Evolutionary conservation across 73 alveolate genomes (phyloP).

Genomic region (Paramecium primaurelia): DNA sequence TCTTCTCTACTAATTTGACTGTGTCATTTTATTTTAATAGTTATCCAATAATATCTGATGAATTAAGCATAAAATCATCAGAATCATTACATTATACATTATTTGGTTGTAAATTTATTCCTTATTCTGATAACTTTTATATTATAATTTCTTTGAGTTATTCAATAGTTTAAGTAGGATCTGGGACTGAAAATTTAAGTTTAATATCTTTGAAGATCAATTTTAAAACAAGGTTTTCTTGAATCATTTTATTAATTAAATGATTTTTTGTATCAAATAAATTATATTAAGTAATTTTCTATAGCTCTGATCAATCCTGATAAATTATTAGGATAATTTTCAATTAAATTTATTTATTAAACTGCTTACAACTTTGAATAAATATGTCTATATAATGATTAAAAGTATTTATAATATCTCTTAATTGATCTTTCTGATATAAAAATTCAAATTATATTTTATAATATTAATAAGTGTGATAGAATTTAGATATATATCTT

Average conservation of each 20-base stretch:
- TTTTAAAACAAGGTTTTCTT: not conserved
- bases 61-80: constrained; percentile 25
- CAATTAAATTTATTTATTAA: not conserved
- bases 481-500: not conserved
- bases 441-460: too few species aligned
- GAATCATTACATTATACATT: not conserved
- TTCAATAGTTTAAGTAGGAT: not conserved
- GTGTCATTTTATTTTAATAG: not conserved
- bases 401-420: not conserved
- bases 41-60: not conserved
- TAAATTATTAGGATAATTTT: not conserved
- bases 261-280: not conserved
- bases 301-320: not conserved
- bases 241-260: not conserved
- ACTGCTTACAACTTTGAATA: not conserved
- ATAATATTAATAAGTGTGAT: too few species aligned
- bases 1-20: not conserved
- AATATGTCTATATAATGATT: not conserved
- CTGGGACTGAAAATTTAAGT: not conserved
- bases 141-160: not conserved
- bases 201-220: not conserved
- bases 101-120: not conserved
- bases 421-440: not conserved
- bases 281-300: not conserved
- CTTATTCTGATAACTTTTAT: not conserved